Conservation (phyloP, 2,329 filamentous ascomycete species). For the Didymella keratinophila region DNA sequence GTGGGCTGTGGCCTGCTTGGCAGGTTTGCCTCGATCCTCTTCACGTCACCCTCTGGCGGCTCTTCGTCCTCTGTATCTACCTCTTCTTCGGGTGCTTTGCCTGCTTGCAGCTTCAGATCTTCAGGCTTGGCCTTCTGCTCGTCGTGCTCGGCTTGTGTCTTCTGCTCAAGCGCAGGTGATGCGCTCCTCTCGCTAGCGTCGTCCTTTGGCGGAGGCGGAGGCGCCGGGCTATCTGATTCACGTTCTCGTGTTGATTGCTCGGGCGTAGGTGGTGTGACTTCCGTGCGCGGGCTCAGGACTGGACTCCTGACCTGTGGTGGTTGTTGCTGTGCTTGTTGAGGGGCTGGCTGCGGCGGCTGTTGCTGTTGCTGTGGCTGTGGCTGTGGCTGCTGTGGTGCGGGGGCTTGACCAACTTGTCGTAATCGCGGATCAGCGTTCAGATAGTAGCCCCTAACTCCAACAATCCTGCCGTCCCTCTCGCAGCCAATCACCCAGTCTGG, state of each 20-base stretch:
- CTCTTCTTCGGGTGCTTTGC: slow-evolving; percentile 36
- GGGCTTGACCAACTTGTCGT: slow-evolving; percentile 59
- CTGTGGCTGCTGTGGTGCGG: slow-evolving; percentile 35
- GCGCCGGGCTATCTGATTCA: slow-evolving; percentile 35
- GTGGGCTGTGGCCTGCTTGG: slow-evolving; percentile 40
- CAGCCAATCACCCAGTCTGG: slow-evolving; percentile 99
- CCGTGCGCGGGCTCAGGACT: slow-evolving; percentile 56
- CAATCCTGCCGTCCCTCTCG: slow-evolving; percentile 88
- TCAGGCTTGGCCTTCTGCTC: slow-evolving; percentile 48
- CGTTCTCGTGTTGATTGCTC: slow-evolving; percentile 47
- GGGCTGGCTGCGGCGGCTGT: slow-evolving; percentile 21
- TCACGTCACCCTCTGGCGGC: slow-evolving; percentile 31
- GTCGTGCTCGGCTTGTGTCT: slow-evolving; percentile 34
- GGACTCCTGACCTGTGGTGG: slow-evolving; percentile 41
- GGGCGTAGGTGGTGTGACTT: slow-evolving; percentile 61
- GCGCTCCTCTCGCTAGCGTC: slow-evolving; percentile 33
- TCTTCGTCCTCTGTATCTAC: slow-evolving; percentile 37
- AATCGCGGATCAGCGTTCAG: slow-evolving; percentile 80
- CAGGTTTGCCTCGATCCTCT: slow-evolving; percentile 40
- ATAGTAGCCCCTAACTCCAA: slow-evolving; percentile 95
- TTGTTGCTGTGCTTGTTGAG: slow-evolving; percentile 26
- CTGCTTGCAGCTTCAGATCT: slow-evolving; percentile 42
- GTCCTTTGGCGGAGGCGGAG: slow-evolving; percentile 48
- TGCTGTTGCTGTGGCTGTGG: slow-evolving; percentile 25
- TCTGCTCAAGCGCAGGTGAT: slow-evolving; percentile 41